Evolutionary conservation across 2,329 filamentous ascomycete species (phyloP).

Genomic region (Ophiostoma australiae): DNA sequence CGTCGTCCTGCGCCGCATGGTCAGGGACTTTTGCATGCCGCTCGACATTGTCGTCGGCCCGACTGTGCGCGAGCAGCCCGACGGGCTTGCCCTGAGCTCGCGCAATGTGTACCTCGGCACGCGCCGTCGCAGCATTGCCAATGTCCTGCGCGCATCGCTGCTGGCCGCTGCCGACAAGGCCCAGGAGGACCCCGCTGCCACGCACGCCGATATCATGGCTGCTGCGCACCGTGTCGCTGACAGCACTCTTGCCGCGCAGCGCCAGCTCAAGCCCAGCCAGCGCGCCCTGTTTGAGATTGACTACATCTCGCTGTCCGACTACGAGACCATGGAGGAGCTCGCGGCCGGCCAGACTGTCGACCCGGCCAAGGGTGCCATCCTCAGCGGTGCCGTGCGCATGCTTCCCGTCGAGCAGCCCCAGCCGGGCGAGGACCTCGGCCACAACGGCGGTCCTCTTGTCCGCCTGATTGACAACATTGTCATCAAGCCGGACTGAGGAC

Average conservation of each 20-base stretch:
- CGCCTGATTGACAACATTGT: conserved; percentile 93
- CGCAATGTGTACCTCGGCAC: conserved; percentile 87
- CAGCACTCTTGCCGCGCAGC: conserved; percentile 55
- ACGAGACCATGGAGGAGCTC: conserved; percentile 75
- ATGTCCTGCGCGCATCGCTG: conserved; percentile 66
- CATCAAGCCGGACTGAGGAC: conserved; percentile 41
- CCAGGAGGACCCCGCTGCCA: conserved; percentile 33
- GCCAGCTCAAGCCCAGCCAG: conserved; percentile 51
- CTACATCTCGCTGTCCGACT: conserved; percentile 87
- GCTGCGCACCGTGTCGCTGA: conserved; percentile 61
- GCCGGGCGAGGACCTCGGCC: conserved; percentile 69
- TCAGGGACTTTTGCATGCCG: conserved; percentile 78
- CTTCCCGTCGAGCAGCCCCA: conserved; percentile 66
- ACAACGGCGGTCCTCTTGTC: conserved; percentile 67
- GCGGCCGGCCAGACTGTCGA: conserved; percentile 54
- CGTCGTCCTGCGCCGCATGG: conserved; percentile 79
- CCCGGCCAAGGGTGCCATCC: conserved; percentile 64
- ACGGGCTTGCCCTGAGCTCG: conserved; percentile 86
- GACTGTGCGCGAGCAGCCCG: conserved; percentile 66
- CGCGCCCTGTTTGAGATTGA: conserved; percentile 76
- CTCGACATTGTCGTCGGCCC: conserved; percentile 67
- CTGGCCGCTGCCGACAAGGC: conserved; percentile 56
- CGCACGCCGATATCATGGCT: conserved; percentile 62
- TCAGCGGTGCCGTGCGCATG: conserved; percentile 92
- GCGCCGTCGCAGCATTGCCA: conserved; percentile 65